phyloP scores from a whole-genome alignment of 1,139 yeast species.

The Zhuliangozyma parablackwelliae region DNA sequence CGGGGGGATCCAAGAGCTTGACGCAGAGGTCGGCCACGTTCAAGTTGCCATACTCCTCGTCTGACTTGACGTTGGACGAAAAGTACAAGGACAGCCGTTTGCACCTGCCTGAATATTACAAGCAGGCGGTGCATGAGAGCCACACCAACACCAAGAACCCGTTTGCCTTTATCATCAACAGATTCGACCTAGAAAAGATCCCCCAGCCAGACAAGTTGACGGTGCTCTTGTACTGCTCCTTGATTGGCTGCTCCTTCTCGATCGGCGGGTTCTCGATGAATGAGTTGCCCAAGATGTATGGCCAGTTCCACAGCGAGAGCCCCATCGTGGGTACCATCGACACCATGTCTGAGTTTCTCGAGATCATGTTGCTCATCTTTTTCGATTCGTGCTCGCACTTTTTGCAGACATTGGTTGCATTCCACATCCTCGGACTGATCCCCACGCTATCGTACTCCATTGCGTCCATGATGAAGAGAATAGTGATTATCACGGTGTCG shows the following conservation, averaged over 20 bases:
- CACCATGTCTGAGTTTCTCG: slow-evolving; percentile 18
- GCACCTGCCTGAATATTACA: slow-evolving; percentile 7
- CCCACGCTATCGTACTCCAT: slow-evolving; percentile 40
- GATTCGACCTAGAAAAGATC: slow-evolving; percentile 15
- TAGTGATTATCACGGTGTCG: slow-evolving; percentile 34
- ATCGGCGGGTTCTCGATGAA: slow-evolving; percentile 27
- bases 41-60: slow-evolving; percentile 30
- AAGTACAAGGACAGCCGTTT: slow-evolving; percentile 1
- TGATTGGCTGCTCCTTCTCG: slow-evolving; percentile 31
- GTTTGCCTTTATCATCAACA: slow-evolving; percentile 14
- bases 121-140: slow-evolving; percentile 15
- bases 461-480: slow-evolving; percentile 43
- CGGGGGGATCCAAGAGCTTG: neutral
- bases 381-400: slow-evolving; percentile 34
- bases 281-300: slow-evolving; percentile 20
- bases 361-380: slow-evolving; percentile 21
- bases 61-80: slow-evolving; percentile 29
- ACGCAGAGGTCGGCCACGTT: slow-evolving; percentile 24
- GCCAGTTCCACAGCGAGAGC: slow-evolving; percentile 3
- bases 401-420: slow-evolving; percentile 32
- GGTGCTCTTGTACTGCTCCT: slow-evolving; percentile 33
- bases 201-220: slow-evolving; percentile 38
- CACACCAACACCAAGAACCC: slow-evolving; percentile 18
- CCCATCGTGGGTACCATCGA: slow-evolving; percentile 11
- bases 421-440: slow-evolving; percentile 34